Conservation (phyloP, 495 filamentous ascomycete species). For the Xylaria scruposa region DNA sequence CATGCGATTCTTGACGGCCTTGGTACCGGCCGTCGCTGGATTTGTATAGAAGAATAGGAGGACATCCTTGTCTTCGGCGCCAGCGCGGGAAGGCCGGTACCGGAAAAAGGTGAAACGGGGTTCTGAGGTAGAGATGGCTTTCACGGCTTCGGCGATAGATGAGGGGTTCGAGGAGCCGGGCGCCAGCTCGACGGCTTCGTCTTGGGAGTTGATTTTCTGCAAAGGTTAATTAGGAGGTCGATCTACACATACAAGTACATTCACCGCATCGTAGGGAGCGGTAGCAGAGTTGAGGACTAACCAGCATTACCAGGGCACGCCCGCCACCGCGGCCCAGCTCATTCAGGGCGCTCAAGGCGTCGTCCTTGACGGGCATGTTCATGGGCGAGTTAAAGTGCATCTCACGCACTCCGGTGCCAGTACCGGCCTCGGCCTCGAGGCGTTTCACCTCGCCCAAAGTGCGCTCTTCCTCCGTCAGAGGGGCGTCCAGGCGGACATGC, state of each 20-base stretch:
- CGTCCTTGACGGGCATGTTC: constrained; percentile 71
- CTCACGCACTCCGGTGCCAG: constrained; percentile 69
- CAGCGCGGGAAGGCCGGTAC: constrained; percentile 55
- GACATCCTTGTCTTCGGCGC: constrained; percentile 62
- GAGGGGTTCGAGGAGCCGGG: constrained; percentile 55
- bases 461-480: constrained; percentile 88
- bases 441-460: constrained; percentile 76
- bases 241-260: neutral
- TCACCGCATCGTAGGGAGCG: neutral
- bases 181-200: constrained; percentile 80
- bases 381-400: constrained; percentile 65
- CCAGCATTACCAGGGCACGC: constrained; percentile 77
- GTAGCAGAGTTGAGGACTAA: constrained; percentile 49
- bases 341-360: constrained; percentile 69
- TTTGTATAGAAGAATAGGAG: constrained; percentile 96
- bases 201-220: constrained; percentile 75
- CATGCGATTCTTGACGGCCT: constrained; percentile 92
- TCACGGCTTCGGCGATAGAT: constrained; percentile 56
- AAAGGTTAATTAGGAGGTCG: neutral
- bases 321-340: constrained; percentile 59
- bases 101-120: constrained; percentile 93
- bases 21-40: constrained; percentile 65
- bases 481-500: constrained; percentile 69
- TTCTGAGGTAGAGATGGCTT: constrained; percentile 76
- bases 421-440: constrained; percentile 78